These are phyloP conservation scores for Fusarium subtropicale DNA, from an alignment of 2,329 filamentous ascomycete species.

Conservation along the genomic window DNA sequence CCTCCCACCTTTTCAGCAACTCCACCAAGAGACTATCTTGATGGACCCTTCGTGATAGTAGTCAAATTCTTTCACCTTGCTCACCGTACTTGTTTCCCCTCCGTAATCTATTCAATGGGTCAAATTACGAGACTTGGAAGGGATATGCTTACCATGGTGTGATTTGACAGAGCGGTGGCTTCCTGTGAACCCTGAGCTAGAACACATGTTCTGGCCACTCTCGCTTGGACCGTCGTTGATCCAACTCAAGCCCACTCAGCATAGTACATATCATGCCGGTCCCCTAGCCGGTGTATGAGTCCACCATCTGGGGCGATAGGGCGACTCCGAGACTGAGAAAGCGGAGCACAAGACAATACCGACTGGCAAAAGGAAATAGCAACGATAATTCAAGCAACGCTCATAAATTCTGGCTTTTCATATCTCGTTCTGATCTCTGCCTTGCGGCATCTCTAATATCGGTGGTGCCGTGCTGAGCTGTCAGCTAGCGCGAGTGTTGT, in stretches of 20 bases:
- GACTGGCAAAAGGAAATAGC: neutral
- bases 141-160: slow-evolving; percentile 26
- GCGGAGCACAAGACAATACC: neutral
- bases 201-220: slow-evolving; percentile 28
- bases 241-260: neutral
- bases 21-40: slow-evolving; percentile 37
- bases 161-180: neutral
- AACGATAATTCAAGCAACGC: slow-evolving; percentile 21
- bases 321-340: neutral
- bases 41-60: slow-evolving; percentile 42
- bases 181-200: slow-evolving; percentile 27
- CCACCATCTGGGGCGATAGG: slow-evolving; percentile 16
- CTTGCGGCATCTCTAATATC: slow-evolving; percentile 69
- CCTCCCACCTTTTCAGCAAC: slow-evolving; percentile 36
- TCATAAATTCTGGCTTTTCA: slow-evolving; percentile 32
- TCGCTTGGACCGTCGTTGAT: slow-evolving; percentile 7
- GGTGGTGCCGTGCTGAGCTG: slow-evolving; percentile 69
- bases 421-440: slow-evolving; percentile 69
- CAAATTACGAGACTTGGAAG: slow-evolving; percentile 18
- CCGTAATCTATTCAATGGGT: neutral
- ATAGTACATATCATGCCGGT: neutral
- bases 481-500: slow-evolving; percentile 70
- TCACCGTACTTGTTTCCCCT: slow-evolving; percentile 7
- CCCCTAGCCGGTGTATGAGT: neutral
- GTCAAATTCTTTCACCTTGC: slow-evolving; percentile 23